A percentile compares a stretch with the other conserved stretches of the same genome.
Evolutionary conservation across 306 rosid species (phyloP).

Genomic region (Prunus mume): DNA sequence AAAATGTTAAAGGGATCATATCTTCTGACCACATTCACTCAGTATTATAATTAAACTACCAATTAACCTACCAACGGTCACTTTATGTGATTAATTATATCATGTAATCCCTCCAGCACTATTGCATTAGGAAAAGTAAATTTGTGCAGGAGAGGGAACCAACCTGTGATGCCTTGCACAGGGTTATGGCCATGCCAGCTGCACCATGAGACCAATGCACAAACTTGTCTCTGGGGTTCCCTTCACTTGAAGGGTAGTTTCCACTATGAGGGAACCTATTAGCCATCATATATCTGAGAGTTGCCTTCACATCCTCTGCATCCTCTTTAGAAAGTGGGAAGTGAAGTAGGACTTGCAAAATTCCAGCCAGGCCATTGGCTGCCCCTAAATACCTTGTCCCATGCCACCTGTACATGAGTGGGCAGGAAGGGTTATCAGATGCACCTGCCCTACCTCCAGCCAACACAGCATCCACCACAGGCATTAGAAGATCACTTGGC

Average conservation of each 20-base stretch:
- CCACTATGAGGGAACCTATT: constrained; percentile 81
- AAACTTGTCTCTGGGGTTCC: constrained; percentile 73
- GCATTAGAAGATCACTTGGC: constrained; percentile 53
- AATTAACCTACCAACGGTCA: too few species aligned
- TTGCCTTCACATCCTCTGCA: constrained; percentile 72
- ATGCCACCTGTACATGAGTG: constrained; percentile 91
- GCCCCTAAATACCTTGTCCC: constrained; percentile 92
- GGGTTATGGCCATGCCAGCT: constrained; percentile 76
- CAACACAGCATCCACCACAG: constrained; percentile 66
- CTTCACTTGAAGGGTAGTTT: constrained; percentile 93
- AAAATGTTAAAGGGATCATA: too few species aligned
- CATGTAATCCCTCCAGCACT: too few species aligned
- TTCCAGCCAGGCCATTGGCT: constrained; percentile 86
- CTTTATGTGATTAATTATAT: too few species aligned
- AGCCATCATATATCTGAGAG: constrained; percentile 72
- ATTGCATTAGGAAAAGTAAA: not conserved
- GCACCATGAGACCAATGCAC: constrained; percentile 97
- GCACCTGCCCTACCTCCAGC: constrained; percentile 95
- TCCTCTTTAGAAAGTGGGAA: constrained; percentile 63
- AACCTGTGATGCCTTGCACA: constrained; percentile 90
- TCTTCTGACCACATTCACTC: too few species aligned
- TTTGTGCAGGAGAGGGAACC: not conserved
- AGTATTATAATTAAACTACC: too few species aligned
- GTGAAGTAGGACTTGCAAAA: constrained; percentile 73
- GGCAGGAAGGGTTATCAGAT: constrained; percentile 67